Conservation (phyloP, 2,329 filamentous ascomycete genomes). For the Penicillium sp. region DNA sequence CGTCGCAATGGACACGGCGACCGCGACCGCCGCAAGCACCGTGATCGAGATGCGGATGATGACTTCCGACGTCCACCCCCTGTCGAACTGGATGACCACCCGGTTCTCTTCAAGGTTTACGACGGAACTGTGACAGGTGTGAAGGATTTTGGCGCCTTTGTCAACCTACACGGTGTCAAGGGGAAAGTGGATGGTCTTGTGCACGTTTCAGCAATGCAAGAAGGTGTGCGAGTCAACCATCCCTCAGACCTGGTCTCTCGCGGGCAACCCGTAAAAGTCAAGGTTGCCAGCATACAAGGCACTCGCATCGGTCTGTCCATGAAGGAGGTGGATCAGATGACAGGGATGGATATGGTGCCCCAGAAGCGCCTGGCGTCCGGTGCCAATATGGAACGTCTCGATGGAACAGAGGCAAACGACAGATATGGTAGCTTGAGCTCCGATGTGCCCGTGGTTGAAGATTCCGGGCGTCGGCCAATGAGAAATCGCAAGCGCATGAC, state of each 20-base stretch:
- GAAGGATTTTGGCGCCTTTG: constrained; percentile 95
- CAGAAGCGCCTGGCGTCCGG: constrained; percentile 79
- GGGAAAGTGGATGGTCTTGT: constrained; percentile 92
- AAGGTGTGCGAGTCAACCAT: constrained; percentile 84
- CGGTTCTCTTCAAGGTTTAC: constrained; percentile 84
- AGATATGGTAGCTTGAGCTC: constrained; percentile 57
- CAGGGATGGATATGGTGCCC: constrained; percentile 79
- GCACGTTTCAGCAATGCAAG: constrained; percentile 85
- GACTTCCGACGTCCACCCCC: constrained; percentile 66
- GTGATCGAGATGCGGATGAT: constrained; percentile 38
- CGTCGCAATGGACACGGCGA: constrained; percentile 49
- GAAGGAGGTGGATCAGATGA: constrained; percentile 94
- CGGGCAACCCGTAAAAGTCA: constrained; percentile 87
- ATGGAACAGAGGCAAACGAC: constrained; percentile 58
- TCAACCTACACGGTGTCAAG: constrained; percentile 82
- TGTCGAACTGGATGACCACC: constrained; percentile 77
- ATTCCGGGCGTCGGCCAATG: constrained; percentile 56
- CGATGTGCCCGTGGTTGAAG: constrained; percentile 66
- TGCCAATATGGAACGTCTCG: constrained; percentile 82
- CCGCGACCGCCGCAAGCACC: constrained; percentile 43
- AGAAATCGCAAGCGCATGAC: constrained; percentile 88
- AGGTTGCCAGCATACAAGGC: constrained; percentile 84
- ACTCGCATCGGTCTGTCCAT: constrained; percentile 85
- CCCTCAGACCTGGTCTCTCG: constrained; percentile 82
- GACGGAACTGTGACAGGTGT: constrained; percentile 86